phyloP scores from a whole-genome alignment of 2,329 filamentous ascomycete genomes.

The Hymenoscyphus fraxineus region DNA sequence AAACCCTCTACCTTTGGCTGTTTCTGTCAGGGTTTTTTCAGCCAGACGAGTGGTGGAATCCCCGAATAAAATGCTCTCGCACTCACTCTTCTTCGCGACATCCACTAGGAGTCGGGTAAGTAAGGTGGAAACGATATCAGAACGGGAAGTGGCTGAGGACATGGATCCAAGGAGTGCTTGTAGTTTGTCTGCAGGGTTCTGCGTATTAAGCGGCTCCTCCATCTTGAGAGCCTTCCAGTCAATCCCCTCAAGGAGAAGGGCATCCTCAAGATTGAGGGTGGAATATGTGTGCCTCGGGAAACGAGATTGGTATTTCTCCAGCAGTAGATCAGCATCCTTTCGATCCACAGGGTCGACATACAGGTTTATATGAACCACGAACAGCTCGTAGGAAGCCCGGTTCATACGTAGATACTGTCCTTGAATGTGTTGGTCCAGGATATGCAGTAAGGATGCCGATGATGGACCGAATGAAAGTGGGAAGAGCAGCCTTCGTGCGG shows the following conservation, averaged over 20 bases:
- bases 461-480: slow-evolving; percentile 81
- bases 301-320: slow-evolving; percentile 47
- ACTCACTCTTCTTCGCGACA: slow-evolving; percentile 55
- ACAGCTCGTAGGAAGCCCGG: slow-evolving; percentile 63
- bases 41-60: slow-evolving; percentile 86
- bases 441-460: slow-evolving; percentile 71
- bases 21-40: slow-evolving; percentile 78
- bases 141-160: slow-evolving; percentile 68
- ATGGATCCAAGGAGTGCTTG: slow-evolving; percentile 53
- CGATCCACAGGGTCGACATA: slow-evolving; percentile 30
- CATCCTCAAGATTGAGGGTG: slow-evolving; percentile 59
- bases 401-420: slow-evolving; percentile 62
- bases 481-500: slow-evolving; percentile 56
- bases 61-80: slow-evolving; percentile 73
- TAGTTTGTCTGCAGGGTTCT: slow-evolving; percentile 37
- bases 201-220: slow-evolving; percentile 12
- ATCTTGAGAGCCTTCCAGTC: slow-evolving; percentile 49
- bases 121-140: slow-evolving; percentile 70
- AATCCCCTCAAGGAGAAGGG: slow-evolving; percentile 49
- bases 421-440: slow-evolving; percentile 67
- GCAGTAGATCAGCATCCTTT: slow-evolving; percentile 31
- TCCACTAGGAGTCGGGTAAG: slow-evolving; percentile 67
- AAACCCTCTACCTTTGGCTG: slow-evolving; percentile 86
- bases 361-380: slow-evolving; percentile 48
- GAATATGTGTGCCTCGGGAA: slow-evolving; percentile 67